These are phyloP conservation scores for Spiromastix sp. DNA, from an alignment of 2,329 filamentous ascomycete genomes.

Conservation along the genomic window DNA sequence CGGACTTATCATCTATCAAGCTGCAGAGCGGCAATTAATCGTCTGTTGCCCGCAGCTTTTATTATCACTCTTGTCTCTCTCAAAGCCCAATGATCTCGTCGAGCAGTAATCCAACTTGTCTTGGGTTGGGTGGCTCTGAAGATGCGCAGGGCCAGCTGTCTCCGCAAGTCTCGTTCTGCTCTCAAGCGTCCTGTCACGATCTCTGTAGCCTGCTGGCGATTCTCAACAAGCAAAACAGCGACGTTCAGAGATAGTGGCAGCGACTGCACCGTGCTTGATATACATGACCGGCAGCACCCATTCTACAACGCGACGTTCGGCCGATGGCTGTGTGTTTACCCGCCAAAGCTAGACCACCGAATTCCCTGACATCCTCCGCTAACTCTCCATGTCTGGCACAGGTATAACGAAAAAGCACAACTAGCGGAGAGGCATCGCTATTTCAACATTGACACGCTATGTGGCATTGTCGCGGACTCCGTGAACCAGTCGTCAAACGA, in stretches of 20 bases:
- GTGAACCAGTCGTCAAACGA: constrained; percentile 12
- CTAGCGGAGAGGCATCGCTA: constrained; percentile 16
- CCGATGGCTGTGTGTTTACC: constrained; percentile 18
- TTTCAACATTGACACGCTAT: constrained; percentile 17
- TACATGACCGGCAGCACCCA: constrained; percentile 12
- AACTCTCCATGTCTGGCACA: constrained; percentile 8
- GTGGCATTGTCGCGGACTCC: constrained; percentile 15
- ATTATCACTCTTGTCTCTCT: too few relatives aligned
- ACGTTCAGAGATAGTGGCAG: neutral
- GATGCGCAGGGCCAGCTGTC: too few relatives aligned
- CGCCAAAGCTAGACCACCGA: too few relatives aligned
- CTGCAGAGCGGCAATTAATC: too few relatives aligned
- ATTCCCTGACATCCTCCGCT: constrained; percentile 6
- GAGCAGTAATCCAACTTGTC: too few relatives aligned
- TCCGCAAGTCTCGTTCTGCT: too few relatives aligned
- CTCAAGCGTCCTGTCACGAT: too few relatives aligned
- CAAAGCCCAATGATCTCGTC: too few relatives aligned
- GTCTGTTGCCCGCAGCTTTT: too few relatives aligned
- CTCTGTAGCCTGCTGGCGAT: too few relatives aligned
- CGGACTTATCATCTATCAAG: too few relatives aligned
- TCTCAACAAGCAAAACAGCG: neutral
- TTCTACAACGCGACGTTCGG: constrained; percentile 19
- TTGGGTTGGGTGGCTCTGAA: too few relatives aligned
- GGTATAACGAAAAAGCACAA: constrained; percentile 18
- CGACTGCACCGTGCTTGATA: constrained; percentile 1